Percentiles rank a stretch among this genome's conserved stretches.
Evolutionary conservation across 2,329 filamentous ascomycete genomes (phyloP).

Genomic region (Xylariaceae sp.): DNA sequence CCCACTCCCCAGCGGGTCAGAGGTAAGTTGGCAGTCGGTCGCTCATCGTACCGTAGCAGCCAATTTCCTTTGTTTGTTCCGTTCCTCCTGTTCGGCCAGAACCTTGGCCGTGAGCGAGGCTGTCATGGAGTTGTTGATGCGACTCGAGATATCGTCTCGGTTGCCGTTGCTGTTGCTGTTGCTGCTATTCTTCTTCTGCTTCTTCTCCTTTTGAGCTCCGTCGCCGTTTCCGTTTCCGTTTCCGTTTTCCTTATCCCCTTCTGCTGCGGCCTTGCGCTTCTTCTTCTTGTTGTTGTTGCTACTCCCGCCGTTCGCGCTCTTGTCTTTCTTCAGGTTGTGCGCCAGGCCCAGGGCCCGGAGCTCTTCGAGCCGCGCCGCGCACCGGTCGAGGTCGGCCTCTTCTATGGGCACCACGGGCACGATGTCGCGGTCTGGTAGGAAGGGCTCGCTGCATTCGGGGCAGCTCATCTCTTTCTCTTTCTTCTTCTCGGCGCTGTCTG

Average conservation of each 20-base stretch:
- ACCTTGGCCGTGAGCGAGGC: constrained; percentile 83
- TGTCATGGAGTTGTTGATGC: constrained; percentile 84
- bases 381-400: constrained; percentile 62
- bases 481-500: constrained; percentile 1
- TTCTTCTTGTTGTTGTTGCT: no score
- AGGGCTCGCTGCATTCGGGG: constrained; percentile 70
- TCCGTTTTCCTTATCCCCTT: constrained; percentile 33
- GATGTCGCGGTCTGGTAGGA: constrained; percentile 67
- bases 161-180: constrained; percentile 27
- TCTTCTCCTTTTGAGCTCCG: constrained; percentile 41
- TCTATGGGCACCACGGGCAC: constrained; percentile 74
- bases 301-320: constrained; percentile 54
- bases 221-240: constrained; percentile 19
- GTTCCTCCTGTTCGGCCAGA: constrained; percentile 76
- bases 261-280: constrained; percentile 43
- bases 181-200: constrained; percentile 42
- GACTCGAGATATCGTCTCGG: constrained; percentile 37
- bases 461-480: constrained; percentile 57
- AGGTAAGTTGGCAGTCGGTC: background rate
- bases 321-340: constrained; percentile 83
- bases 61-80: constrained; percentile 72
- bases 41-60: constrained; percentile 32
- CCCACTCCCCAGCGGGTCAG: no score
- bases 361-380: constrained; percentile 62
- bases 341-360: constrained; percentile 68